These are phyloP conservation scores for Penicillium lividum DNA, from an alignment of 495 filamentous ascomycete species.

Conservation along the genomic window DNA sequence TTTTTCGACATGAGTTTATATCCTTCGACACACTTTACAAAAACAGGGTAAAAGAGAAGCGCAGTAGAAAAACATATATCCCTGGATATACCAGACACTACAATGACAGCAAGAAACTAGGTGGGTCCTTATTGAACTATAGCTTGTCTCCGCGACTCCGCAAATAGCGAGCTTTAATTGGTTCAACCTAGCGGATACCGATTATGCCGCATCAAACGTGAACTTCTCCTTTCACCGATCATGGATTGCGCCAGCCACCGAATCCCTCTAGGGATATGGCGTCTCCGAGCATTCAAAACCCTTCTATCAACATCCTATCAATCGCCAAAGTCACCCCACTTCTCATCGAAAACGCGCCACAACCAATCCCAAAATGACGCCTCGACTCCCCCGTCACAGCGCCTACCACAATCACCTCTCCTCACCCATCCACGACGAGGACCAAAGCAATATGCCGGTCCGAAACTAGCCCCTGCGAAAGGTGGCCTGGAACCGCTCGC, in stretches of 20 bases:
- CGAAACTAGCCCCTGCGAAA: slow-evolving; percentile 40
- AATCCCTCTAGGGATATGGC: slow-evolving; percentile 38
- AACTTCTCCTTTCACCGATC: slow-evolving; percentile 6
- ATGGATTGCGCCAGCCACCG: slow-evolving; percentile 34
- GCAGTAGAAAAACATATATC: too few relatives aligned
- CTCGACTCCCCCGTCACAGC: slow-evolving; percentile 32
- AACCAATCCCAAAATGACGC: slow-evolving; percentile 6
- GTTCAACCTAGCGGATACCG: slow-evolving; percentile 2
- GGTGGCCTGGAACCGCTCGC: slow-evolving; percentile 37
- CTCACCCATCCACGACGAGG: slow-evolving; percentile 23
- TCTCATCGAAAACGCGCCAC: slow-evolving; percentile 11
- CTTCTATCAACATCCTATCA: slow-evolving; percentile 19
- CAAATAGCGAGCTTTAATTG: slow-evolving; percentile 28
- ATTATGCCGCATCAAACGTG: slow-evolving; percentile 7
- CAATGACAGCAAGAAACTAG: too few relatives aligned
- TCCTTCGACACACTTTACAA: too few relatives aligned
- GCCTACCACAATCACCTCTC: slow-evolving; percentile 45
- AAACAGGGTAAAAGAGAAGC: too few relatives aligned
- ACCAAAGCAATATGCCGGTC: slow-evolving; percentile 26
- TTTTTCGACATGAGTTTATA: too few relatives aligned
- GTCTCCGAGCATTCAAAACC: slow-evolving; percentile 31
- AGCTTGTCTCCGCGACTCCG: slow-evolving; percentile 13
- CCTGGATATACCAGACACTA: too few relatives aligned
- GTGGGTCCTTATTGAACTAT: neutral
- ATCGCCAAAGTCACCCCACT: slow-evolving; percentile 2